phyloP scores from a whole-genome alignment of 1,284 basidiomycete genomes.

The Papiliotrema laurentii region DNA sequence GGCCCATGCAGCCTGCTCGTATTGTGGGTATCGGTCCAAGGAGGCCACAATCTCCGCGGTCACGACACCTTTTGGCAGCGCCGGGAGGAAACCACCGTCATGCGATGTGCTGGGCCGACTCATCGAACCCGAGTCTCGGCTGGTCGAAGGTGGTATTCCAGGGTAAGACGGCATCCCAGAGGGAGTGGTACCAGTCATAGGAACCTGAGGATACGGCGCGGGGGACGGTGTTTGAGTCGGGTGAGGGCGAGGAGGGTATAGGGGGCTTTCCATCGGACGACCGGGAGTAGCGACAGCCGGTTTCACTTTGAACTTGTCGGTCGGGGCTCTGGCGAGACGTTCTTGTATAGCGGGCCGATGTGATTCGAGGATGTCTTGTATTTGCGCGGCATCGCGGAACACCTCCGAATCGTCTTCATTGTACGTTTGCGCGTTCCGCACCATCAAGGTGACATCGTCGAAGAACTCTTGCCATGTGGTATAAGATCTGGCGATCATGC shows the following conservation, averaged over 20 bases:
- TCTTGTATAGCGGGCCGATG: constrained; percentile 2
- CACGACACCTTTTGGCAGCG: constrained; percentile 38
- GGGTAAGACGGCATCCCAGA: not conserved
- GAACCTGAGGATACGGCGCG: not conserved
- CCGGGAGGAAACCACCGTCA: constrained; percentile 21
- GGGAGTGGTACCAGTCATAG: not conserved
- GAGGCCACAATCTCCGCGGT: constrained; percentile 42
- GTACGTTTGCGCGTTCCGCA: constrained; percentile 83
- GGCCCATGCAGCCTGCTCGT: constrained; percentile 41
- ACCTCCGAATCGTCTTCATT: constrained; percentile 82
- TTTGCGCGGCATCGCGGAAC: constrained; percentile 71
- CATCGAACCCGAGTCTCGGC: constrained; percentile 1
- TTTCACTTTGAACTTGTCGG: not conserved
- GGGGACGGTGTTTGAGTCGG: not conserved
- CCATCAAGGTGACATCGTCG: constrained; percentile 78
- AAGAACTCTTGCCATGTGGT: constrained; percentile 65
- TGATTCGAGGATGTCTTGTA: constrained; percentile 31
- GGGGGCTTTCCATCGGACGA: not conserved
- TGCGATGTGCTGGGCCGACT: too few species aligned
- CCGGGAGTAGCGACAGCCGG: not conserved
- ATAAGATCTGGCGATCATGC: constrained; percentile 64
- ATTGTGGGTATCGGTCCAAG: constrained; percentile 34
- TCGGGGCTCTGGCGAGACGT: not conserved
- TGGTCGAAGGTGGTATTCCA: not conserved
- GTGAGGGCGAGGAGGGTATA: not conserved